phyloP scores from a whole-genome alignment of 2,329 filamentous ascomycete species.

The Aspergillus awamori region DNA sequence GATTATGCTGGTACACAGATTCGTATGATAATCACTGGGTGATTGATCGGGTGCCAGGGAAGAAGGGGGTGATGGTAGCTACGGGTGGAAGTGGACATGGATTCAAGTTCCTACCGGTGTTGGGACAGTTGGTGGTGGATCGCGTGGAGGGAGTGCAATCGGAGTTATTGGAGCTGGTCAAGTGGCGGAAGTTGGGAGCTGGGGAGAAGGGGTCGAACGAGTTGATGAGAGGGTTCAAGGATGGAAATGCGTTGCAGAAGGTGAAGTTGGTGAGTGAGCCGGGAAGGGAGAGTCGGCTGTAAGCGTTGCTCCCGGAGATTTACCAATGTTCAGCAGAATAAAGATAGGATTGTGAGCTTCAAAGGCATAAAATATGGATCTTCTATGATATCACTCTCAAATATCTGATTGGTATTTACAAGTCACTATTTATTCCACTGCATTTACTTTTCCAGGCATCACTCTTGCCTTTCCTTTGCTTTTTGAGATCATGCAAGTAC shows the following conservation, averaged over 20 bases:
- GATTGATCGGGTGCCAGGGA: conserved; percentile 55
- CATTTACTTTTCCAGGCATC: too few species aligned
- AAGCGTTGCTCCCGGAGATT: not conserved
- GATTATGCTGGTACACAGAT: conserved; percentile 61
- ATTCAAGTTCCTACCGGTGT: conserved; percentile 64
- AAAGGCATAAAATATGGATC: too few species aligned
- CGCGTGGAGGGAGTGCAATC: conserved; percentile 46
- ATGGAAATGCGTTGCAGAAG: not conserved
- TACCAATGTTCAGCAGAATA: too few species aligned
- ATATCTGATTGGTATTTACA: too few species aligned
- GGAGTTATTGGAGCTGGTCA: conserved; percentile 22
- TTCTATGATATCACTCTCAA: too few species aligned
- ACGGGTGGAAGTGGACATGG: conserved; percentile 65
- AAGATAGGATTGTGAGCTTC: too few species aligned
- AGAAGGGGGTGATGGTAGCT: conserved; percentile 58
- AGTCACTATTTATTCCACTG: too few species aligned
- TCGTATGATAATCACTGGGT: conserved; percentile 59
- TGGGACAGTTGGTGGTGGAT: conserved; percentile 59
- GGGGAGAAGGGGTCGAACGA: not conserved
- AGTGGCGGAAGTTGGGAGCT: conserved; percentile 24
- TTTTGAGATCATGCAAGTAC: too few species aligned
- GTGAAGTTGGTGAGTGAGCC: not conserved
- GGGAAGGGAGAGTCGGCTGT: not conserved
- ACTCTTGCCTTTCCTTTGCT: too few species aligned
- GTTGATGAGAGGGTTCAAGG: not conserved